phyloP scores from a whole-genome alignment of 1,284 basidiomycete genomes.

The Trichosporon sp. region DNA sequence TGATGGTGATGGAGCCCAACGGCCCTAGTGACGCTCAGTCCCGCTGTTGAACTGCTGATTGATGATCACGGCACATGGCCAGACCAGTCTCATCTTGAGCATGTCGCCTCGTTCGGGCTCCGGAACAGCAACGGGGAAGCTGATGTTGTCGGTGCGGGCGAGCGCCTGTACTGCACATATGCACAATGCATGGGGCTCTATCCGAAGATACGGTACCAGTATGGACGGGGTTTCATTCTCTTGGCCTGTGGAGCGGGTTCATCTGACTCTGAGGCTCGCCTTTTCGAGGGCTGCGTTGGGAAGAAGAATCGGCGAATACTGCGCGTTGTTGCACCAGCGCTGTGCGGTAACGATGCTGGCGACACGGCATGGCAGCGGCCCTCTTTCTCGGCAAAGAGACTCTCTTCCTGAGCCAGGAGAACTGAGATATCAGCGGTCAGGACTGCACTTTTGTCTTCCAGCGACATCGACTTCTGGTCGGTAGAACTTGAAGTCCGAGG shows the following conservation, averaged over 20 bases:
- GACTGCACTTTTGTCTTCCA: background rate
- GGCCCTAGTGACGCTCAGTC: background rate
- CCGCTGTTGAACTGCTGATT: background rate
- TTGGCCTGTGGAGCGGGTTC: background rate
- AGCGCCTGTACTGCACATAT: background rate
- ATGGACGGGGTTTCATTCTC: background rate
- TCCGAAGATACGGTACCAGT: background rate
- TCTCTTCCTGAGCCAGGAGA: background rate
- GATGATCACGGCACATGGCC: background rate
- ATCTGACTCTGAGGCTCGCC: background rate
- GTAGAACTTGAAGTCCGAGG: background rate
- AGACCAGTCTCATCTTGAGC: background rate
- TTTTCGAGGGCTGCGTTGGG: background rate
- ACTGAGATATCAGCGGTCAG: background rate
- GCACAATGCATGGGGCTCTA: background rate
- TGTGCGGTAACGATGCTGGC: background rate
- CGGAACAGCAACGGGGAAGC: no score
- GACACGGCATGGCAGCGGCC: background rate
- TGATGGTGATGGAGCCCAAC: background rate
- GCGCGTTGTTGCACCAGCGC: background rate
- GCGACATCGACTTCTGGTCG: background rate
- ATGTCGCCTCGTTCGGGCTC: no score
- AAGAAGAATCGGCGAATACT: background rate
- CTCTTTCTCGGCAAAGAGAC: background rate
- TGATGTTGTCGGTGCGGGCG: background rate